Evolutionary conservation across 192 early-diverging fungal genomes (phyloP), one percentile per base, ranked within the genome.

Genomic region (Entophlyctis helioformis): DNA sequence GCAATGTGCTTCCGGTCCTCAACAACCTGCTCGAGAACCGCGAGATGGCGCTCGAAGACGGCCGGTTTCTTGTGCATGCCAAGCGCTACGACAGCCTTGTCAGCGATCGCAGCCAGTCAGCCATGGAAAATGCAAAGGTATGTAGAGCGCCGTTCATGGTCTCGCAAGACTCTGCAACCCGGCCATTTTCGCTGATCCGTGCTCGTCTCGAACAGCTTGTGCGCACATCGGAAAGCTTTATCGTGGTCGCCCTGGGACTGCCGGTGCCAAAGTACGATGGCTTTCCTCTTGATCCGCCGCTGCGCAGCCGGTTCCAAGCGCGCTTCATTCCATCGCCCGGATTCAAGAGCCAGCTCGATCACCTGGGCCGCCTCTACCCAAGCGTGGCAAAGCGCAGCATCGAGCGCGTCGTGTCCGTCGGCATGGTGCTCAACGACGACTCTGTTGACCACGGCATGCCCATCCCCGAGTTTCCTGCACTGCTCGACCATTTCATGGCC

Each of bases 11-110:
- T 23, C 86, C 86, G 4, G 76, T 89, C 20, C 57, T 89, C 38
- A 89, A 89, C 54, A 89, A 89, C 54, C 54, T 89, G 52, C 51
- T 89, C 29, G 86, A 89, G 53, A 89, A 89, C 53, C 58, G 86
- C 46, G 86, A 89, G 62, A 87, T 89, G 84, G 63, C 59, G 33
- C 58, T 86, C 23, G 86, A 89, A 44, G 84, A 89, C 53, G 86
- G 86, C 27, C 66, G 81, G 23, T 83, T 84, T 56, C 63, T 89
- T 20, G 72, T 84, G n/a, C 67, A 73, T 40, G 69, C 77, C 16
- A 69, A 75, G 42, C 78, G 78, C n/a, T 84, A 76, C 45, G 79
- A 80, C 44, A 59, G 62, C 22, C 54, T 83, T 9, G 40, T 64
- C 24, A 71, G 69, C 41, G 54, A 62, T 15, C 69, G 74, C 18